Evolutionary conservation across 169 alveolate species (phyloP), one percentile per base, ranked within the genome.

Genomic region (Plasmodium gallinaceum): DNA sequence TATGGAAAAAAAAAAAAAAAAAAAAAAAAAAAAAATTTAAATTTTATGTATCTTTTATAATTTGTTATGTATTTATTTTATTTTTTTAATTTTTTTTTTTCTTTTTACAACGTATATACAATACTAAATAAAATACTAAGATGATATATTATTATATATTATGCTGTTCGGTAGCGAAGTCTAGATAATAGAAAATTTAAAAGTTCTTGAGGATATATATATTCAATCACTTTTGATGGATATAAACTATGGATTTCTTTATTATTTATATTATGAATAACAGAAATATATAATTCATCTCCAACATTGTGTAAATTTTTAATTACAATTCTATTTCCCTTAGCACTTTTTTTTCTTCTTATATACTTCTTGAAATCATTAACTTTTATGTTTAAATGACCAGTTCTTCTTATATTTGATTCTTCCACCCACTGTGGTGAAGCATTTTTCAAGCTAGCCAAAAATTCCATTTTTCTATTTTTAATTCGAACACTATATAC

Each of bases 341-440:
- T 69, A 45, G 76, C 62, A 3, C 58, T 83, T 83, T 66, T 83
- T 57, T 83, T 69, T 69, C 85, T 66, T 37, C 62, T 45, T n/a
- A 83, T 70, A 61, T 83, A 83, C 68, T 60, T 83, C 69, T 83
- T 83, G 68, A 68, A 83, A 83, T 83, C 91, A n/a, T 83, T 83
- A 20, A 83, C 80, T 83, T 83, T 83, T 37, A 83, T 69, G 37
- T 83, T 83, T 68, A 83, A 62, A 69, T 83, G 91, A 7, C 86
- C 86, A 32, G 91, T 83, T 46, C 85, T 66, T 83, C 85, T 32
- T 16, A 83, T 83, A 37, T 83, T 69, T 24, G 91, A 54, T 62
- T 83, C 91, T 83, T 66, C 85, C 14, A 83, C 80, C 91, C 91
- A 83, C 18, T 68, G 80, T 39, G 91, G 86, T n/a, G 80, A 68